phyloP scores from a whole-genome alignment of 2,329 filamentous ascomycete genomes.

The Tolypocladium tundrense region DNA sequence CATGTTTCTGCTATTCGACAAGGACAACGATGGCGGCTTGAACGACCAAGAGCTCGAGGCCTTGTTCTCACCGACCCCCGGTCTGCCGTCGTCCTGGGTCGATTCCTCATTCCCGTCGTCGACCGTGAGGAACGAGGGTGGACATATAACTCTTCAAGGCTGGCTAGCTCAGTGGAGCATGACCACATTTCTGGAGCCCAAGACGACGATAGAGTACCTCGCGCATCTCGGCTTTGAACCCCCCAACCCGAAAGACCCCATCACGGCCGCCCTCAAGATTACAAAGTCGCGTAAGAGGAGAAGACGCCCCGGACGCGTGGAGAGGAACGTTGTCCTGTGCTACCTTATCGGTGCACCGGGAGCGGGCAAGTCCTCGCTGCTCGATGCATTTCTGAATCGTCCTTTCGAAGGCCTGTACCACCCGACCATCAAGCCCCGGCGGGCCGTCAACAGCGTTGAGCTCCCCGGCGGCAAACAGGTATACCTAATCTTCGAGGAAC shows the following conservation, averaged over 20 bases:
- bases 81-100: constrained; percentile 75
- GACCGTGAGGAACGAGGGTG: constrained; percentile 89
- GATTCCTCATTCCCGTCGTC: constrained; percentile 87
- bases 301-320: constrained; percentile 71
- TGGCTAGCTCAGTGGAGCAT: constrained; percentile 99
- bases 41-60: constrained; percentile 77
- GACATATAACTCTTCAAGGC: constrained; percentile 89
- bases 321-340: constrained; percentile 88
- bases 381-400: constrained; percentile 84
- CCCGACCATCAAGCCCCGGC: constrained; percentile 88
- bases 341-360: constrained; percentile 80
- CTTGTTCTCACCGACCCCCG: constrained; percentile 87
- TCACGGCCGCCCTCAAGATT: constrained; percentile 77
- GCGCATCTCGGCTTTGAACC: constrained; percentile 94
- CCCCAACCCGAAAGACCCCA: constrained; percentile 61
- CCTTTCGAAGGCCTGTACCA: constrained; percentile 77
- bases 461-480: constrained; percentile 93
- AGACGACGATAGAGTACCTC: constrained; percentile 89
- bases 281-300: constrained; percentile 86
- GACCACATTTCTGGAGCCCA: constrained; percentile 94
- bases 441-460: constrained; percentile 93
- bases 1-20: constrained; percentile 87
- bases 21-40: constrained; percentile 92
- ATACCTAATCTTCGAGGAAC: constrained; percentile 89
- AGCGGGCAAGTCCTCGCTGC: constrained; percentile 81